phyloP scores from a whole-genome alignment of 73 alveolate genomes.

The Paramecium tetraurelia region DNA sequence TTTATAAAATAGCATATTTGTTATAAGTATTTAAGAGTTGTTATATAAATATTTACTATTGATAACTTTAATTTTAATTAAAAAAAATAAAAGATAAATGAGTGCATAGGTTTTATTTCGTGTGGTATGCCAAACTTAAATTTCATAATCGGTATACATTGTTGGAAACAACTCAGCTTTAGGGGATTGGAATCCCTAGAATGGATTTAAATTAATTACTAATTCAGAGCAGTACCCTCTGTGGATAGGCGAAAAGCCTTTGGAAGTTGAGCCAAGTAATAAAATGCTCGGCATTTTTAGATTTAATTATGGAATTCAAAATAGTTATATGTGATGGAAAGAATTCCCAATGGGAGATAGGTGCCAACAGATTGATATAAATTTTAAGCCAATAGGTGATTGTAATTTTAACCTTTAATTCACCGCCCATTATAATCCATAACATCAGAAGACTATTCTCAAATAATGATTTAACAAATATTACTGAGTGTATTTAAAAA shows the following conservation, averaged over 20 bases:
- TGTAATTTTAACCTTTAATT: background rate
- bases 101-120: background rate
- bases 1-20: no score
- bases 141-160: background rate
- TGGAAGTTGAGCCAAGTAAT: slow-evolving; percentile 27
- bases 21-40: background rate
- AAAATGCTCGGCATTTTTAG: background rate
- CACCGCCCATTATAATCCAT: background rate
- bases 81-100: background rate
- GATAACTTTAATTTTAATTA: background rate
- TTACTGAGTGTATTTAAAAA: background rate
- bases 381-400: background rate
- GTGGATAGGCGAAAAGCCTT: slow-evolving; percentile 26
- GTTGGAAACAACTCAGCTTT: slow-evolving; percentile 47
- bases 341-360: background rate
- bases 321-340: background rate
- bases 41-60: background rate
- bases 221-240: slow-evolving; percentile 41
- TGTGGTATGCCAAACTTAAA: slow-evolving; percentile 22
- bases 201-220: slow-evolving; percentile 44
- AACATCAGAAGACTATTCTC: background rate
- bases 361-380: background rate
- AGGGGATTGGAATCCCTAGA: slow-evolving; percentile 56
- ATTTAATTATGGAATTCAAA: background rate
- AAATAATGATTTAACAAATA: background rate